A percentile compares a stretch with the other conserved stretches of the same genome.
phyloP scores from a whole-genome alignment of 371 early-diverging fungal genomes.

The Lichtheimia hyalospora region DNA sequence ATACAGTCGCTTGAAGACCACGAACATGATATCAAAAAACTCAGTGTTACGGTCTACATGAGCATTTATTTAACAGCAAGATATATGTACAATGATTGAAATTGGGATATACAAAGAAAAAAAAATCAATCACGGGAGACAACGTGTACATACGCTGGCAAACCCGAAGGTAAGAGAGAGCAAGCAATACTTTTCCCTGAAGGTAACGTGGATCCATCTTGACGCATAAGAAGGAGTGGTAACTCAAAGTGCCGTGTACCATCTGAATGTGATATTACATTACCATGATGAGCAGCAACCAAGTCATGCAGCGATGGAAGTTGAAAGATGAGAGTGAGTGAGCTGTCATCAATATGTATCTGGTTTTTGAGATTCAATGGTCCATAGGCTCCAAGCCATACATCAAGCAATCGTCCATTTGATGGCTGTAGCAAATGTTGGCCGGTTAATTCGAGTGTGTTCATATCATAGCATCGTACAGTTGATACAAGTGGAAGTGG shows the following conservation, averaged over 20 bases:
- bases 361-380: not conserved
- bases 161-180: constrained; percentile 9
- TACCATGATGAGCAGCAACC: constrained; percentile 27
- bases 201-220: constrained; percentile 40
- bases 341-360: not conserved
- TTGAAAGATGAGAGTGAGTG: not conserved
- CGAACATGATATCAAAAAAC: too few relatives aligned
- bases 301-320: constrained; percentile 30
- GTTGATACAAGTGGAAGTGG: constrained; percentile 40
- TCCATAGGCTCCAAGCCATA: constrained; percentile 41
- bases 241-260: constrained; percentile 35
- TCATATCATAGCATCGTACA: constrained; percentile 20
- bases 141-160: too few relatives aligned
- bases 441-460: constrained; percentile 27
- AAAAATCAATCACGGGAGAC: too few relatives aligned
- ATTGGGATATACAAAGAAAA: too few relatives aligned
- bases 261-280: constrained; percentile 22
- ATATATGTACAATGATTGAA: too few relatives aligned
- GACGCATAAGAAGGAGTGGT: constrained; percentile 34
- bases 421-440: constrained; percentile 24
- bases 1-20: too few relatives aligned
- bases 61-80: too few relatives aligned
- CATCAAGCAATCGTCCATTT: constrained; percentile 21
- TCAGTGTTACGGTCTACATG: too few relatives aligned
- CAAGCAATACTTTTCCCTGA: constrained; percentile 34